Base-by-base conservation (phyloP, 768 basidiomycete genomes). In the Amanita rimosa region DNA sequence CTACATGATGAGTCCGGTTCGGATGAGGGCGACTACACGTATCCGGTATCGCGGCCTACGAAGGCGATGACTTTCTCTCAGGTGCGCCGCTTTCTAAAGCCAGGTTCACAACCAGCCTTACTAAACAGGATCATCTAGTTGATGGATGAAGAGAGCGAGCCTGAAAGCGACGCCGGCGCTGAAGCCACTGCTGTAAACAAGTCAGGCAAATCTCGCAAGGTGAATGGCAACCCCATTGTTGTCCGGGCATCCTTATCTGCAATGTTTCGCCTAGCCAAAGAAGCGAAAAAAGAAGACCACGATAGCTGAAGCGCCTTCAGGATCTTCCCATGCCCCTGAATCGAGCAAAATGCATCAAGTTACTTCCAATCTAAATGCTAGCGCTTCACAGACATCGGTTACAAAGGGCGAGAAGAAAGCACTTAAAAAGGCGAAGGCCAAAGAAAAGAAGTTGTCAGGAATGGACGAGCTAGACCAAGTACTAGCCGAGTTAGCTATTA, bases 401-500 rank as follows among this genome's bases (percentile, higher is more conserved):
- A 49, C 54, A 49, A 65, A 64, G 49, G 73, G 65, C 44, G 72
- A 82, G 58, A 75, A 79, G 61, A 79, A 77, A 54, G 73, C 79
- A 3, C 64, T 71, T 19, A 83, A 83, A 63, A 80, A 81, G 58
- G 77, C 74, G 1, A 78, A 78, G 54, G 73, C 68, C 4, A 86
- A 83, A 60, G 78, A 74, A 48, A 81, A 79, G 63, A 83, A 78
- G 44, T n/a, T n/a, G n/a, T 75, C 74, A 0, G 79, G 74, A 11
- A 63, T 71, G 48, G 85, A 93, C 56, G 91, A 97, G 53, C 67
- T 98, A 22, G 92, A 96, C 56, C 71, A 78, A 47, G 92, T 83
- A 0, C 69, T 97, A 8, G 85, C 82, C 1, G 91, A 96, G 57
- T 71, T 97, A n/a, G 81, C 84, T 1, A 52, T 81, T 43, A 83